Evolutionary conservation across 1,284 basidiomycete species (phyloP), one percentile per base, ranked within the genome.

Genomic region (Fomes fomentarius): DNA sequence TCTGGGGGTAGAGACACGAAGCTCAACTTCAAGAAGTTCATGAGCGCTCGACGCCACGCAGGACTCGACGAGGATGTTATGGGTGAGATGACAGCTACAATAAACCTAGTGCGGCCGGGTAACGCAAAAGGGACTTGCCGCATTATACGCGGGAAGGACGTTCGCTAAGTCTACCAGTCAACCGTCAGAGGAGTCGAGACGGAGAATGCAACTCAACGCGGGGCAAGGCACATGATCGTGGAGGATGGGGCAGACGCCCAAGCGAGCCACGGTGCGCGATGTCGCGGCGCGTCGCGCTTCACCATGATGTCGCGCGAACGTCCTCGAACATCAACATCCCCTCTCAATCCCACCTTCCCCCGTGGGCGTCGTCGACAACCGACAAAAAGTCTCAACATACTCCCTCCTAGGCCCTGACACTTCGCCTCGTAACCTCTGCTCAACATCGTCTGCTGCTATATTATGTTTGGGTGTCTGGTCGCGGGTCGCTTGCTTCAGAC

Each of bases 401-500:
- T 4, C 8, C 17, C 10, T 9, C 50, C 19, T 25, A 15, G 2
- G 17, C 17, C 38, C 28, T 17, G 22, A 14, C 8, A 30, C 24
- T 4, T n/a, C 24, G 8, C 28, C 15, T 22, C 1, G 24, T n/a
- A 17, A 40, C 31, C 34, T 35, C 35, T 31, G 26, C 9, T 30
- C 25, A 8, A n/a, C 17, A 48, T 19, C 49, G 25, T 34, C 28
- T 40, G 25, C 33, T 41, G n/a, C 24, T 56, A 38, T 15, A 80
- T 24, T 6, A 80, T 91, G 89, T 90, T 91, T 62, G 89, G 88
- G 12, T 91, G 88, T 59, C 80, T 83, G 57, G 84, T 91, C 46
- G 89, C 89, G 30, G 88, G 88, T n/a, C 84, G 89, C 61, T 77
- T 82, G 24, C 69, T 90, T 5, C 88, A 91, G 69, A 91, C 90